Evolutionary conservation across 495 filamentous ascomycete species (phyloP).

Genomic region (Letharia columbiana): DNA sequence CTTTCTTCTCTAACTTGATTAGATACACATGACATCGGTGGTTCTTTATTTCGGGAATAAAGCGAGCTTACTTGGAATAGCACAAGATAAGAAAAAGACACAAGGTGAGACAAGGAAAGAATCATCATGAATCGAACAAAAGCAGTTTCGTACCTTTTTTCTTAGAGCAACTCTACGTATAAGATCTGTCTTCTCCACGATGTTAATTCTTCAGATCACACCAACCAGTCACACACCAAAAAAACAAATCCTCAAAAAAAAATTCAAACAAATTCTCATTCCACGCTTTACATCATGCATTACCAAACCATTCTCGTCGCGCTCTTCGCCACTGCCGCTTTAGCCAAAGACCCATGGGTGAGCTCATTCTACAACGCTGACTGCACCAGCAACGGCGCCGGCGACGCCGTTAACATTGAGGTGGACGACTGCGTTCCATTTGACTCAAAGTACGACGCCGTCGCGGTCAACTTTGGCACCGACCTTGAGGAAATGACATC

Average conservation of each 20-base stretch:
- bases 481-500: background rate
- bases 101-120: background rate
- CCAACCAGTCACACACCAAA: background rate
- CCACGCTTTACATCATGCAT: background rate
- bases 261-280: background rate
- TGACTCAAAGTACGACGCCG: background rate
- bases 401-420: background rate
- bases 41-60: background rate
- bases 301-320: background rate
- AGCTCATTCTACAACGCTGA: background rate
- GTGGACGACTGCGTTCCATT: background rate
- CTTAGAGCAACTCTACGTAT: background rate
- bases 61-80: background rate
- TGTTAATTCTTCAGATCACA: background rate
- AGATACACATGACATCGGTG: background rate
- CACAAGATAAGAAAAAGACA: background rate
- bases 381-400: background rate
- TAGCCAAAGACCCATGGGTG: background rate
- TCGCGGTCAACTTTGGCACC: background rate
- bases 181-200: background rate
- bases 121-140: background rate
- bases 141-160: background rate
- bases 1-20: background rate
- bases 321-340: background rate
- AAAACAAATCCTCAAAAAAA: background rate